Conservation (phyloP, 495 filamentous ascomycete species). For the Rusavskia elegans region DNA sequence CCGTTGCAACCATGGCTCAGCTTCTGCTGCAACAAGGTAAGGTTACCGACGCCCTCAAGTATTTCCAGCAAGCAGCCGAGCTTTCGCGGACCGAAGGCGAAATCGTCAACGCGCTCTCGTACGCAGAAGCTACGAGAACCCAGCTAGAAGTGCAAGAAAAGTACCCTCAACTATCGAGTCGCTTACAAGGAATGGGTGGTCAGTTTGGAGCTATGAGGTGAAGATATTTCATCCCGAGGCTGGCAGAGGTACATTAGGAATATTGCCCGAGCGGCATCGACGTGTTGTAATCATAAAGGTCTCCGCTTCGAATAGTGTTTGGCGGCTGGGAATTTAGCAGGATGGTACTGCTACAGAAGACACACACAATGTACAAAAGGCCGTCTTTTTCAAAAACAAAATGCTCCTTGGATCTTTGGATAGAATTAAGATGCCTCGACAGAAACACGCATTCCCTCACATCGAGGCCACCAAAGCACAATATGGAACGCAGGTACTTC, state of each 20-base stretch:
- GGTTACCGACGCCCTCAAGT: constrained; percentile 85
- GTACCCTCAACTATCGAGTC: constrained; percentile 82
- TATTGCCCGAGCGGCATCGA: neutral
- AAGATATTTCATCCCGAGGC: neutral
- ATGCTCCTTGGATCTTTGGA: no score
- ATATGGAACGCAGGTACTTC: no score
- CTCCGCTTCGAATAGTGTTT: neutral
- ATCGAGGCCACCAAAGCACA: no score
- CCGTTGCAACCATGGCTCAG: constrained; percentile 97
- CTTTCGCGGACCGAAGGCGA: constrained; percentile 91
- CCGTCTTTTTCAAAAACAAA: no score
- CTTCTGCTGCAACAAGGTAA: constrained; percentile 96
- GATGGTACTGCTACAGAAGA: neutral
- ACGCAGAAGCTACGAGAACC: constrained; percentile 92
- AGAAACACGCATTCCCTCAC: no score
- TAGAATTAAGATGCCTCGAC: no score
- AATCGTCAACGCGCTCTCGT: constrained; percentile 89
- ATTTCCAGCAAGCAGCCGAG: constrained; percentile 92
- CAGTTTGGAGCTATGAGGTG: constrained; percentile 18
- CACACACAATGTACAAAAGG: neutral
- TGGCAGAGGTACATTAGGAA: neutral
- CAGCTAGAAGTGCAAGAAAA: constrained; percentile 97
- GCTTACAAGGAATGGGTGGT: constrained; percentile 61
- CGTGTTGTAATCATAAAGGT: neutral
- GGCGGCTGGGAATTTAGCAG: neutral